Conservation (phyloP, 2,329 filamentous ascomycete species). For the Berkeleyomyces basicola region DNA sequence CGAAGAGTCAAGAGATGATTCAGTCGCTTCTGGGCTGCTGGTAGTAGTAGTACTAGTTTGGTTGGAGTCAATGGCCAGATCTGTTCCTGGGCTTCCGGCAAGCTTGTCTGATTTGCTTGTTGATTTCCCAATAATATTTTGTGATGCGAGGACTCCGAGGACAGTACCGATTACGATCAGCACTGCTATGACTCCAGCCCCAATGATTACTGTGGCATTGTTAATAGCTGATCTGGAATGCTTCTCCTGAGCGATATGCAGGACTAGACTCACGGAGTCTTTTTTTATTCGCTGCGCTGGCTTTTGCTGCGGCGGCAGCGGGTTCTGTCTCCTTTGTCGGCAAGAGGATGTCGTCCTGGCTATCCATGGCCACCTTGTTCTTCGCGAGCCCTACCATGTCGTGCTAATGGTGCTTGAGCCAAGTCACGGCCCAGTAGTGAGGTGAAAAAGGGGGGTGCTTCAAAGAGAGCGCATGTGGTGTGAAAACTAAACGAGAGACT, state of each 20-base stretch:
- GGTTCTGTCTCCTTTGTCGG: not conserved
- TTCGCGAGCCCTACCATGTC: not conserved
- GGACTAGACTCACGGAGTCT: not conserved
- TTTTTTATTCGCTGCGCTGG: not conserved
- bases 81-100: not conserved
- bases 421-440: not conserved
- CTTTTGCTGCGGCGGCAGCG: not conserved
- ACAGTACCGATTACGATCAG: slow-evolving; percentile 4
- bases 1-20: not conserved
- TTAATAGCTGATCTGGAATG: not conserved
- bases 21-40: not conserved
- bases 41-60: too few species aligned
- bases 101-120: slow-evolving; percentile 5
- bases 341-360: slow-evolving; percentile 4
- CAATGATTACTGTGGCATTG: not conserved
- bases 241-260: not conserved
- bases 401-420: not conserved
- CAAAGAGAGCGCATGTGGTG: not conserved
- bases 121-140: slow-evolving; percentile 6
- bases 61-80: not conserved
- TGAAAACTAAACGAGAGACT: too few species aligned
- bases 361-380: not conserved
- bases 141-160: slow-evolving; percentile 10
- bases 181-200: slow-evolving; percentile 3
- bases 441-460: not conserved